phyloP scores from a whole-genome alignment of 768 basidiomycete species.

The Lactifluus volemus region DNA sequence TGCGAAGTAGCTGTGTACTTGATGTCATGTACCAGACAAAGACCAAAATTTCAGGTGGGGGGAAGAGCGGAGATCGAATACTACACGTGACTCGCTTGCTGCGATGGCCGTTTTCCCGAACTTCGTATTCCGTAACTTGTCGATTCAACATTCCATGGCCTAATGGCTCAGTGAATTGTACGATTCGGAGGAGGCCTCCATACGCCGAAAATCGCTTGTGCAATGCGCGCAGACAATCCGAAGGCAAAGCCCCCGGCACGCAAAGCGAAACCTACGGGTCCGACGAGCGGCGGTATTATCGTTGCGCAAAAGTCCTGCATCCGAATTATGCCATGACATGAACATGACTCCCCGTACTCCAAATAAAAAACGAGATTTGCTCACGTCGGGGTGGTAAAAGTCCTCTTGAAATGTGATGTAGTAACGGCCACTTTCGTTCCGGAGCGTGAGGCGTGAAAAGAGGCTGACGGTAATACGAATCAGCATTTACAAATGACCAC shows the following conservation, averaged over 20 bases:
- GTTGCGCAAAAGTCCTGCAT: conserved; percentile 38
- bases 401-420: conserved; percentile 45
- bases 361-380: not conserved
- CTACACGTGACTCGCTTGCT: not conserved
- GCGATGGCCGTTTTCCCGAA: not conserved
- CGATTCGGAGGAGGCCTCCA: not conserved
- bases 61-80: not conserved
- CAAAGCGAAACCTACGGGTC: conserved; percentile 29
- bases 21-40: not conserved
- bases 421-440: conserved; percentile 24
- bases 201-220: conserved; percentile 1
- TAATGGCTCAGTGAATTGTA: not conserved
- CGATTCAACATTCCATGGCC: not conserved
- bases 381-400: conserved; percentile 46
- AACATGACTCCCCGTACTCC: not conserved
- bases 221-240: conserved; percentile 4
- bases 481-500: not conserved
- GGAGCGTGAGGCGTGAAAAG: conserved; percentile 43
- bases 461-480: not conserved
- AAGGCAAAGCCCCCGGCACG: conserved; percentile 18
- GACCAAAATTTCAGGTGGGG: not conserved
- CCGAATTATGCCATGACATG: conserved; percentile 7
- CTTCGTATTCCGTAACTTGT: not conserved
- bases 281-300: conserved; percentile 35
- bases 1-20: too few species aligned